Percentiles rank a stretch among this genome's conserved stretches.
These are phyloP conservation scores for Colletotrichum costaricense DNA, from an alignment of 2,329 filamentous ascomycete genomes.

Conservation along the genomic window DNA sequence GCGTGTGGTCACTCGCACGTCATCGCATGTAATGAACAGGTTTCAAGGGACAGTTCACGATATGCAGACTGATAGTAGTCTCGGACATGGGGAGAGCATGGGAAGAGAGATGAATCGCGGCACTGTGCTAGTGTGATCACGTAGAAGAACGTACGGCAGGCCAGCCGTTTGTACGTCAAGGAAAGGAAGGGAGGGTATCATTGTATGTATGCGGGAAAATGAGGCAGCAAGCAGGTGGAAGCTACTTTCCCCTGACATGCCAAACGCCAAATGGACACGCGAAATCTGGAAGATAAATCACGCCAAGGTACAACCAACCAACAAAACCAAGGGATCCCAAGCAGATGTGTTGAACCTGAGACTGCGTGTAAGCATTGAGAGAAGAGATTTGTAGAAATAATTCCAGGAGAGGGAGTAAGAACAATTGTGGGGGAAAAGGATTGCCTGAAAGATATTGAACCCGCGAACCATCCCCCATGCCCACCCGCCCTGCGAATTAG, in stretches of 20 bases:
- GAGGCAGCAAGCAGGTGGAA: not conserved
- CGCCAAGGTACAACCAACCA: slow-evolving; percentile 6
- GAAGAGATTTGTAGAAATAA: not conserved
- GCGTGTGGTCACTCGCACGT: not conserved
- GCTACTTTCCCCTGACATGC: not conserved
- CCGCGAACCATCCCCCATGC: slow-evolving; percentile 8
- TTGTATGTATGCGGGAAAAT: slow-evolving; percentile 16
- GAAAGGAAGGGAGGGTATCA: slow-evolving; percentile 33
- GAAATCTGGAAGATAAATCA: not conserved
- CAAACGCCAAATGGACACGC: not conserved
- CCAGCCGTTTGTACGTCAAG: not conserved
- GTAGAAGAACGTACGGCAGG: not conserved
- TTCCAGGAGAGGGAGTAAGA: not conserved
- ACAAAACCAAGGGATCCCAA: not conserved
- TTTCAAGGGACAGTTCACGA: not conserved
- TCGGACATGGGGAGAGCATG: not conserved
- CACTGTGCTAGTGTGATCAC: not conserved
- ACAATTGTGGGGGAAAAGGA: not conserved
- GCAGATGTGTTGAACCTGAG: not conserved
- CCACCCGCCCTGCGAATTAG: not conserved
- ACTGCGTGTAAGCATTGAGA: slow-evolving; percentile 13
- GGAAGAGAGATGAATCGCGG: not conserved
- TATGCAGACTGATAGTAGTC: not conserved
- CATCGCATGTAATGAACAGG: not conserved
- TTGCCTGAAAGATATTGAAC: not conserved